Base-by-base conservation (phyloP, 1,284 basidiomycete species). In the Ceratorhiza oryzae-sativae region DNA sequence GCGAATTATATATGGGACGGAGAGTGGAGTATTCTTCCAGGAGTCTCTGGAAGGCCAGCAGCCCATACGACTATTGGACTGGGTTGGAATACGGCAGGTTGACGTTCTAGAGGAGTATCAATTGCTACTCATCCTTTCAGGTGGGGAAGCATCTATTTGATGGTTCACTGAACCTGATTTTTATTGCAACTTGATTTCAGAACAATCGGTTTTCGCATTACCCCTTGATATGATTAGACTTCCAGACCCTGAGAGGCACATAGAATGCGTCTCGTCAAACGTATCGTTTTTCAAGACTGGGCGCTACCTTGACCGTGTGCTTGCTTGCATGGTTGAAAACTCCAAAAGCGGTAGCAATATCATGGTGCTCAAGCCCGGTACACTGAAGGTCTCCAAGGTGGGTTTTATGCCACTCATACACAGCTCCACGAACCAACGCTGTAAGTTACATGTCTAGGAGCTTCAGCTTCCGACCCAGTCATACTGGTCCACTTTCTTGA, bases 401-500 rank as follows among this genome's bases (percentile, higher is more conserved):
- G 20, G n/a, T 59, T 15, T 39, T 39, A 39, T 20, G 36, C 4
- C 58, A n/a, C n/a, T n/a, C n/a, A n/a, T n/a, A n/a, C n/a, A n/a
- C 20, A 30, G n/a, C 39, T 42, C 74, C 25, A 53, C 63, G 39
- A 59, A 34, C 20, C 25, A 32, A 49, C 15, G 8, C 10, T 72
- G 42, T 75, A 59, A 62, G 30, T 41, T 73, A 55, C 71, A 12
- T 68, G 42, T 76, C 23, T 77, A 95, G 93, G 95, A 99, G 81
- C 99, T 99, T 82, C 99, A 99, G 81, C 98, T 99, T 72, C 97
- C 97, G 0, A 94, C 97, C 18, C 96, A 99, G 81, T 97, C 94
- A 59, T 94, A 90, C 75, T 98, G 10, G 93, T 99, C 59, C 95
- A 98, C 82, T 98, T 98, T 83, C 86, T 99, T 77, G 97, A 97